Base-by-base conservation (phyloP, 371 early-diverging fungal genomes). In the Zychaea mexicana region DNA sequence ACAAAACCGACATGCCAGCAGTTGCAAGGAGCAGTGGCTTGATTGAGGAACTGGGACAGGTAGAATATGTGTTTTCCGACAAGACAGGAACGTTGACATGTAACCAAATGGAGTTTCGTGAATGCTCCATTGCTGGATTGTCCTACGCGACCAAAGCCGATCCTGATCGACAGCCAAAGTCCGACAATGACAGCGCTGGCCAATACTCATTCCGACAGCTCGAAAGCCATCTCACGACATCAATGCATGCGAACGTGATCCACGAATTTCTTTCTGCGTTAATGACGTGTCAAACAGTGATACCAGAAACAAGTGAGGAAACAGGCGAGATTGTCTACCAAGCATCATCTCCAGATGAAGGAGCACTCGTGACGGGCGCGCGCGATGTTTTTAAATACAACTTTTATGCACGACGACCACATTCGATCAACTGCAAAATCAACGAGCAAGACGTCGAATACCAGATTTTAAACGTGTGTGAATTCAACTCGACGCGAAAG, bases 21-120 rank as follows among this genome's bases (percentile, higher is more conserved):
- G 77, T 91, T 13, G 92, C 93, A 10, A 85, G 95, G 59, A 97
- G 95, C 38, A 92, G 93, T 36, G 92, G 92, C 58, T 78, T 97
- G 57, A 93, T 95, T 28, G 98, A 98, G 76, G 98, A 98, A 70
- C 78, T 98, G 12, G 98, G 98, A 24, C 94, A 95, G 68, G 74
- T 93, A 47, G 88, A 92, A 69, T 94, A 90, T 68, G 88, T 93
- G 12, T 93, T 94, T 61, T 91, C 91, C 19, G 94, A 93, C 74
- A 93, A 94, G 80, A 98, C 98, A 17, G 98, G 98, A 12, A 98
- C 99, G 3, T 75, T 98, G 56, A 98, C 99, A 3, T 92, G 94
- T 69, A 98, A 98, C 74, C 88, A 92, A 63, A 98, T 98, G 99
- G 90, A 92, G 69, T 95, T 98, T 73, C 91, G 92, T 32, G 87